These are phyloP conservation scores for Cornus kousa DNA, from an alignment of 148 eudicot genomes.

Conservation along the genomic window DNA sequence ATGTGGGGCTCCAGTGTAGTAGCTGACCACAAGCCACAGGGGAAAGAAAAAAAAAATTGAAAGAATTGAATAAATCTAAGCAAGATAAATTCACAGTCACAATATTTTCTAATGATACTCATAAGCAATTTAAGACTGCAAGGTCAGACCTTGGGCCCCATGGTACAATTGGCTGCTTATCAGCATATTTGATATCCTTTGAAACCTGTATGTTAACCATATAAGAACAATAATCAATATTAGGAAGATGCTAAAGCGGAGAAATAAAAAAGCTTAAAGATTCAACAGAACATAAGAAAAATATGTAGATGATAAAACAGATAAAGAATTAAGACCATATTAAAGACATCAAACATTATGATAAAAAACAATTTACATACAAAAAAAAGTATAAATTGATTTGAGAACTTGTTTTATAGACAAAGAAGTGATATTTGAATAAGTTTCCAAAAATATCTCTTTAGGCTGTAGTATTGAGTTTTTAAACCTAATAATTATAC, in stretches of 20 bases:
- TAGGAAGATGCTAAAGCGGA: not conserved
- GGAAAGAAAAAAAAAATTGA: not conserved
- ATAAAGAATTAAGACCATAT: not conserved
- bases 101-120: not conserved
- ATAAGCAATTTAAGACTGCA: not conserved
- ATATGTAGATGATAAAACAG: not conserved
- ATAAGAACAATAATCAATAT: slow-evolving; percentile 3
- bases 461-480: not conserved
- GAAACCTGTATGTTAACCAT: slow-evolving; percentile 53
- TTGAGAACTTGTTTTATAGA: not conserved
- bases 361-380: not conserved
- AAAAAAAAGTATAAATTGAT: not conserved
- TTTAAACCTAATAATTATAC: not conserved
- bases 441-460: not conserved
- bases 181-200: slow-evolving; percentile 86
- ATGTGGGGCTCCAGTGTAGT: not conserved
- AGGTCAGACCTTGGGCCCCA: slow-evolving; percentile 86
- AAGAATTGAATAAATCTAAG: not conserved
- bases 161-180: slow-evolving; percentile 78
- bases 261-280: not conserved
- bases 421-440: not conserved
- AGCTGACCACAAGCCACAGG: not conserved
- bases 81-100: not conserved
- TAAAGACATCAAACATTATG: not conserved
- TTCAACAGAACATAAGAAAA: not conserved